Evolutionary conservation across 2,329 filamentous ascomycete genomes (phyloP), one percentile per base, ranked within the genome.

Genomic region (Tricladium varicosporioides): DNA sequence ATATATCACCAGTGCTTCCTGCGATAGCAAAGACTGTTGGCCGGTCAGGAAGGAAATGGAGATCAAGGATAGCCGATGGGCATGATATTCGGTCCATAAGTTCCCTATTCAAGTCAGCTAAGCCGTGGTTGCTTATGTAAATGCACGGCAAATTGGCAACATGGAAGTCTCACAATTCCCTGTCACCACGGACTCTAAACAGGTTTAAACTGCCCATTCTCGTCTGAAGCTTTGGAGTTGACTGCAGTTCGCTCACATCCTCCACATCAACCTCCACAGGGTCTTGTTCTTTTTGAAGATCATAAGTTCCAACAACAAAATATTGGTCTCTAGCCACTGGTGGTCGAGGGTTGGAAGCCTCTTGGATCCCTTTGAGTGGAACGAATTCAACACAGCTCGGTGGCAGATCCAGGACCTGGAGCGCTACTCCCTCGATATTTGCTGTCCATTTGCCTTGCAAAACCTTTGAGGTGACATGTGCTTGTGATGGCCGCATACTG

Each of bases 261-360:
- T 65, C 62, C 73, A 69, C 87, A 92, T 1, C 91, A 91, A 60
- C 86, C 88, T 43, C 91, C 27, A 58, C 63, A 7, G 62, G 58
- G 31, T 55, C 60, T 1, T 66, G 52, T 45, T 73, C 66, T 59
- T 79, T 79, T 60, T 91, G 77, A 27, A 96, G 79, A 60, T 88
- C 83, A 72, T 97, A 97, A 1, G 92, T 96, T 42, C 92, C 93
- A 48, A 96, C 81, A 0, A 95, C 78, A 63, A 96, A 86, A 67
- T 87, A 83, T 9, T 62, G 32, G 31, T 48, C 16, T 15, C 7
- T n/a, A 15, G 40, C 4, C 11, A 10, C 27, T 8, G 5, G 18
- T 15, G 22, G 22, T 42, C 14, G 18, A 13, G 5, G 3, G n/a
- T 27, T 27, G 3, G 22, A 27, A 27, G 22, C 9, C 7, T 8